These are phyloP conservation scores for Phyllosticta paracitricarpa DNA, from an alignment of 2,329 filamentous ascomycete species.

Conservation along the genomic window DNA sequence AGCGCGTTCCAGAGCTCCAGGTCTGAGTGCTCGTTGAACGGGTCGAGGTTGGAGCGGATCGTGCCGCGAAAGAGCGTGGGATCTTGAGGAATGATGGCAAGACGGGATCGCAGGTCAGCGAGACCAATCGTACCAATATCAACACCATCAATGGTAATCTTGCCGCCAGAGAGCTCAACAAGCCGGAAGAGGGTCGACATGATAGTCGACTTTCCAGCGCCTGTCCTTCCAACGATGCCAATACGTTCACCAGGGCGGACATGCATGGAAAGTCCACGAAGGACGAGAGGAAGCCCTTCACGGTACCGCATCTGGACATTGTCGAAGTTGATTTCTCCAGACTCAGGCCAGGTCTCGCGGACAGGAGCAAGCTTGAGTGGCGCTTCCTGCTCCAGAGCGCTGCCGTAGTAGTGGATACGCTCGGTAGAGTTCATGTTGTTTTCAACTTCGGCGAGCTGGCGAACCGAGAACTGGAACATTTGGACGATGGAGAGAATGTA, in stretches of 20 bases:
- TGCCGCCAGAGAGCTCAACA: constrained; percentile 37
- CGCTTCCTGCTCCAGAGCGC: constrained; percentile 77
- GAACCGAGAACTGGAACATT: constrained; percentile 91
- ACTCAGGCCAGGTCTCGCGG: constrained; percentile 69
- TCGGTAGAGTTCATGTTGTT: constrained; percentile 98
- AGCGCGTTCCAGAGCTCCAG: constrained; percentile 69
- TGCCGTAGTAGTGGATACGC: constrained; percentile 82
- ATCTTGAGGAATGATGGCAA: constrained; percentile 78
- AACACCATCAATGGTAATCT: constrained; percentile 40
- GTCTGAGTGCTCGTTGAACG: constrained; percentile 69
- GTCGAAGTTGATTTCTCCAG: constrained; percentile 54
- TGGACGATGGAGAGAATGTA: constrained; percentile 91
- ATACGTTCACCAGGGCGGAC: constrained; percentile 68
- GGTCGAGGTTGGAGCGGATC: constrained; percentile 69
- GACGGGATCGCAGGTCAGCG: constrained; percentile 62
- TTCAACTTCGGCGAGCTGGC: constrained; percentile 89
- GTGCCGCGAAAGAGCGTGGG: constrained; percentile 76
- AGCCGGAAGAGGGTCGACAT: constrained; percentile 76
- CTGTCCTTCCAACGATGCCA: constrained; percentile 71
- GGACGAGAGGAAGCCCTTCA: constrained; percentile 38
- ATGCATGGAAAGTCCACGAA: constrained; percentile 50
- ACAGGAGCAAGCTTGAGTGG: constrained; percentile 67
- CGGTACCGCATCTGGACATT: constrained; percentile 45
- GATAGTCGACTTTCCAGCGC: constrained; percentile 74
- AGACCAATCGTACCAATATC: constrained; percentile 63